These are phyloP conservation scores for Pugionium dolabratum DNA, from an alignment of 345 rosid species.

Conservation along the genomic window DNA sequence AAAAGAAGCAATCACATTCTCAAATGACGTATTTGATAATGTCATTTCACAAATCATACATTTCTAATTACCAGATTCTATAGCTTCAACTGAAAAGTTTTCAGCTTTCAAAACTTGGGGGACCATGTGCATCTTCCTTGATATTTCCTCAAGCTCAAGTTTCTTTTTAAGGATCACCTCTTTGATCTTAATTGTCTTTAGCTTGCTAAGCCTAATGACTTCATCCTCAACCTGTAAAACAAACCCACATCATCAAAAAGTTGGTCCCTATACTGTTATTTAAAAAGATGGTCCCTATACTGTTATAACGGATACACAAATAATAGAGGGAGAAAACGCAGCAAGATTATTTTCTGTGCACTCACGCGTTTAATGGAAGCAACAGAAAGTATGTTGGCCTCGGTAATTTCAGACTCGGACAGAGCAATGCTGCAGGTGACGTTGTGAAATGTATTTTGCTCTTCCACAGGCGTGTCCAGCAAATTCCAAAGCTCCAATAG, in stretches of 20 bases:
- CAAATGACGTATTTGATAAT: too few species aligned
- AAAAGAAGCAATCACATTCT: neutral
- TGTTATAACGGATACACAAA: neutral
- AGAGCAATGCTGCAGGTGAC: conserved; percentile 55
- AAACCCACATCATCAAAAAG: neutral
- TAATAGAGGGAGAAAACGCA: neutral
- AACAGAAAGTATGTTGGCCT: conserved; percentile 57
- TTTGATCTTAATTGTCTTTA: conserved; percentile 64
- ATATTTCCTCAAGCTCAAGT: conserved; percentile 67
- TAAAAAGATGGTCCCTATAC: neutral
- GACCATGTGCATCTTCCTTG: conserved; percentile 65
- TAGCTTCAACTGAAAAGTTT: conserved; percentile 52
- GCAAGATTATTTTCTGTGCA: conserved; percentile 2
- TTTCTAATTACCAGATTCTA: conserved; percentile 47
- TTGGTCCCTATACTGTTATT: too few species aligned
- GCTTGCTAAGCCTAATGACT: conserved; percentile 57
- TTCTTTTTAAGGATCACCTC: conserved; percentile 68
- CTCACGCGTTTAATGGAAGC: conserved; percentile 57
- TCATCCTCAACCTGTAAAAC: conserved; percentile 64
- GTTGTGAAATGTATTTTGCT: conserved; percentile 55
- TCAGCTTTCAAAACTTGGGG: conserved; percentile 40
- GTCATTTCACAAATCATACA: too few species aligned
- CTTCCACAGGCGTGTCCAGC: conserved; percentile 64
- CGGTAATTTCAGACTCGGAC: conserved; percentile 56
- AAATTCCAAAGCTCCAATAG: conserved; percentile 74